phyloP scores from a whole-genome alignment of 2,329 filamentous ascomycete genomes.

The Microdochium paspali region DNA sequence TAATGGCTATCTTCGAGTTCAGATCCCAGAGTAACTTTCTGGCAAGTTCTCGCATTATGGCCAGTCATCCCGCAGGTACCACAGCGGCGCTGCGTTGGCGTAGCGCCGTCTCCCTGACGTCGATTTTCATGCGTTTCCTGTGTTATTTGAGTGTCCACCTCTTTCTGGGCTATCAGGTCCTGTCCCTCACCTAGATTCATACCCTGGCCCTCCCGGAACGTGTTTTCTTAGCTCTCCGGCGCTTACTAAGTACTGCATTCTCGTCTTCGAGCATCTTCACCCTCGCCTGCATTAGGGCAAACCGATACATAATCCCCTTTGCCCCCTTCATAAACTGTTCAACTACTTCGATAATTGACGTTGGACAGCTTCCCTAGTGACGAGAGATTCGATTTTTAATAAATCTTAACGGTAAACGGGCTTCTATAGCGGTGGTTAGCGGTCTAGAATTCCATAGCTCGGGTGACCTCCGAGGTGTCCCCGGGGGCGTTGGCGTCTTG shows the following conservation, averaged over 20 bases:
- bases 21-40: neutral
- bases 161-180: neutral
- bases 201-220: neutral
- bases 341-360: slow-evolving; percentile 5
- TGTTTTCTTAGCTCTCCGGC: neutral
- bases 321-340: slow-evolving; percentile 6
- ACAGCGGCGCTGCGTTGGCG: neutral
- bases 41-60: neutral
- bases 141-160: neutral
- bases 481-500: slow-evolving; percentile 4
- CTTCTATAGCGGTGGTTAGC: slow-evolving; percentile 2
- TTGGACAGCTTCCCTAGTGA: slow-evolving; percentile 6
- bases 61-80: neutral
- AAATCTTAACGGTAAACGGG: slow-evolving; percentile 1
- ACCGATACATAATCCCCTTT: slow-evolving; percentile 1
- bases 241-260: neutral
- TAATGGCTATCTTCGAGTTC: neutral
- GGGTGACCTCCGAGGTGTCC: neutral
- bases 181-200: neutral
- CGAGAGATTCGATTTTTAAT: slow-evolving; percentile 5
- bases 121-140: neutral
- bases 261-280: neutral
- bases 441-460: slow-evolving; percentile 4
- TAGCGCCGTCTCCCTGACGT: neutral
- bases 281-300: neutral